A percentile compares a stretch with the other conserved stretches of the same genome.
These are phyloP conservation scores for Xylaria polymorpha DNA, from an alignment of 2,329 filamentous ascomycete species.

Conservation along the genomic window DNA sequence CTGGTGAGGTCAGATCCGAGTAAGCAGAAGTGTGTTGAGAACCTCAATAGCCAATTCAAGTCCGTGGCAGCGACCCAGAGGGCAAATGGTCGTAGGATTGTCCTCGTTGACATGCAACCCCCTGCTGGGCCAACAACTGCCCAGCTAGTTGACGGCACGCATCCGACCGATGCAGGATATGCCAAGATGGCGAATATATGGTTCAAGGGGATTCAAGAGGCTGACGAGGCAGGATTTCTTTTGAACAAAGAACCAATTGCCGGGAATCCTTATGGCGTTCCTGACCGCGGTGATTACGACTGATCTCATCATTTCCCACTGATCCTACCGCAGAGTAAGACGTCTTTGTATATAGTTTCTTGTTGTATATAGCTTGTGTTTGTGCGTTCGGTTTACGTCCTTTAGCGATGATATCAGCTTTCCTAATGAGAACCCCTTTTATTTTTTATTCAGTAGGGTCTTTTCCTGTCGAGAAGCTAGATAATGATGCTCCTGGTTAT, in stretches of 20 bases:
- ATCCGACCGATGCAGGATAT: constrained; percentile 53
- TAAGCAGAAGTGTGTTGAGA: constrained; percentile 42
- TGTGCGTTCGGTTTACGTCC: background rate
- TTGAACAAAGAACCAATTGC: constrained; percentile 38
- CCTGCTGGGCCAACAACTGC: constrained; percentile 42
- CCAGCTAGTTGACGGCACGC: constrained; percentile 51
- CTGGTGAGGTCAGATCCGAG: constrained; percentile 45
- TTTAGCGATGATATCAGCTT: background rate
- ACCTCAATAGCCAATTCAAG: constrained; percentile 48
- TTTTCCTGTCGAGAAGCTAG: background rate
- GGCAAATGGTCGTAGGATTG: constrained; percentile 43
- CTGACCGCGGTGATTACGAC: constrained; percentile 35
- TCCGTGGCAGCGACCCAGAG: constrained; percentile 42
- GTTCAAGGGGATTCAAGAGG: constrained; percentile 49
- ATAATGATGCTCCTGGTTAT: background rate
- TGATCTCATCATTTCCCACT: constrained; percentile 5
- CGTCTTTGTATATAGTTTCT: constrained; percentile 4
- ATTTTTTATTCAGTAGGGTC: background rate
- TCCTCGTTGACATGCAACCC: constrained; percentile 52
- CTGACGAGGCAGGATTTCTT: constrained; percentile 42
- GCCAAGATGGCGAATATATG: constrained; percentile 52
- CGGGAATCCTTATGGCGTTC: constrained; percentile 41
- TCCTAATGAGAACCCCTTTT: background rate
- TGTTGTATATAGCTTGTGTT: background rate
- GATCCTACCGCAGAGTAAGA: background rate